phyloP scores from a whole-genome alignment of 164 flowering plant species.

The Nelumbo lutea region DNA sequence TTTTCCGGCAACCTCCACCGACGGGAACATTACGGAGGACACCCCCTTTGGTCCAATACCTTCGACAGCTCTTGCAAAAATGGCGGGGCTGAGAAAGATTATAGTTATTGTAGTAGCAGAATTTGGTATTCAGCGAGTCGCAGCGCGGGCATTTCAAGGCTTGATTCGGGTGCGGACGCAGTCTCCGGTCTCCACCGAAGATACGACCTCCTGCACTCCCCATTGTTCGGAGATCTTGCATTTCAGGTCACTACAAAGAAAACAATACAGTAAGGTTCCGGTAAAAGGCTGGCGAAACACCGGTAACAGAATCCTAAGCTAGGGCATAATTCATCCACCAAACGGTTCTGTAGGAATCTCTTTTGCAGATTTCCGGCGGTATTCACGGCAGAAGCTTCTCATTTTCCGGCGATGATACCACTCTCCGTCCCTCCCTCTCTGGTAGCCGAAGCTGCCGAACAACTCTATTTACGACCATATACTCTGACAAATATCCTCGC shows the following conservation, averaged over 20 bases:
- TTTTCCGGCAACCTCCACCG: slow-evolving; percentile 78
- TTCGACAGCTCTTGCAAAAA: slow-evolving; percentile 73
- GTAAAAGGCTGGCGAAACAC: too few relatives aligned
- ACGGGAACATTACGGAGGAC: slow-evolving; percentile 84
- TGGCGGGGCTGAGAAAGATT: slow-evolving; percentile 88
- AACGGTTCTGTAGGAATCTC: neutral
- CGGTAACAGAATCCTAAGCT: too few relatives aligned
- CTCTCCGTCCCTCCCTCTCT: slow-evolving; percentile 1
- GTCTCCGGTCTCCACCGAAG: slow-evolving; percentile 18
- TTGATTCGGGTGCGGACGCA: slow-evolving; percentile 23
- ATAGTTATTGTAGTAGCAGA: slow-evolving; percentile 88
- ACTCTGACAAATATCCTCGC: neutral
- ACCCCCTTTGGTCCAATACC: slow-evolving; percentile 92
- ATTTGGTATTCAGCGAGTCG: slow-evolving; percentile 72
- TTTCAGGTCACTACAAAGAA: neutral
- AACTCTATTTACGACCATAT: neutral
- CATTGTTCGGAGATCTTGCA: slow-evolving; percentile 24
- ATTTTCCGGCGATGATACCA: neutral
- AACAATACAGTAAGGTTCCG: neutral
- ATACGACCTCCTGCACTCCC: slow-evolving; percentile 14
- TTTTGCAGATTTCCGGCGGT: neutral
- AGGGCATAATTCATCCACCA: neutral
- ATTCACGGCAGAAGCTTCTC: neutral
- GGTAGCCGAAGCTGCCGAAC: neutral
- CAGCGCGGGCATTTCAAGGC: slow-evolving; percentile 75